Conservation (phyloP, 1,284 basidiomycete species). For the Boletus austroedulis region DNA sequence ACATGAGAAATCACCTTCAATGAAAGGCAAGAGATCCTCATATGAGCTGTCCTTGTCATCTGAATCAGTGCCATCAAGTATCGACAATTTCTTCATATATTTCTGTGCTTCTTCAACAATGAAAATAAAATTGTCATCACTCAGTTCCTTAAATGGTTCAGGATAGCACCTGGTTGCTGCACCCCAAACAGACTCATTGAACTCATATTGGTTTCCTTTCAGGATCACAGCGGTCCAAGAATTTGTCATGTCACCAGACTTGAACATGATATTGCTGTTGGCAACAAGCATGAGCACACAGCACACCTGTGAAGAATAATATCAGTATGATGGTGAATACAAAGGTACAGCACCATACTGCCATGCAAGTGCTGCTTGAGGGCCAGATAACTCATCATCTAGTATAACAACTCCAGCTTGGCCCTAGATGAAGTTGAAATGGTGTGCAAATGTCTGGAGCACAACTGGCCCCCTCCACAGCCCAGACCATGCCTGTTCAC, state of each 20-base stretch:
- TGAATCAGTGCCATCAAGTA: no score
- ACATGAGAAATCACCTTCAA: no score
- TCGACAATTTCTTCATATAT: no score
- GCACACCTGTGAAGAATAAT: not conserved
- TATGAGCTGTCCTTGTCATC: no score
- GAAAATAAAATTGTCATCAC: no score
- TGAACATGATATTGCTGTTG: not conserved
- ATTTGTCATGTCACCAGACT: not conserved
- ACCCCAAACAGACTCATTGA: no score
- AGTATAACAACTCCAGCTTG: not conserved
- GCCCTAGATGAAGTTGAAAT: conserved; percentile 5
- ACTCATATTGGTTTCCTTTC: no score
- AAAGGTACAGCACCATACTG: not conserved
- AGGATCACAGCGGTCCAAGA: not conserved
- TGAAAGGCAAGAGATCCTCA: no score
- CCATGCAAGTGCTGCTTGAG: not conserved
- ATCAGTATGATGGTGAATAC: no score
- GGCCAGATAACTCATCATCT: not conserved
- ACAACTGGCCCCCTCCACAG: not conserved
- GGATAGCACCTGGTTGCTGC: no score
- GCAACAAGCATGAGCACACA: not conserved
- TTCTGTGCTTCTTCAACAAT: no score
- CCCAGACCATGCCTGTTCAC: not conserved
- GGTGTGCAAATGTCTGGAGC: not conserved
- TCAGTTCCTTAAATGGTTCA: no score